Conservation (phyloP, 768 basidiomycete genomes). For the Daedaleopsis nitida region DNA sequence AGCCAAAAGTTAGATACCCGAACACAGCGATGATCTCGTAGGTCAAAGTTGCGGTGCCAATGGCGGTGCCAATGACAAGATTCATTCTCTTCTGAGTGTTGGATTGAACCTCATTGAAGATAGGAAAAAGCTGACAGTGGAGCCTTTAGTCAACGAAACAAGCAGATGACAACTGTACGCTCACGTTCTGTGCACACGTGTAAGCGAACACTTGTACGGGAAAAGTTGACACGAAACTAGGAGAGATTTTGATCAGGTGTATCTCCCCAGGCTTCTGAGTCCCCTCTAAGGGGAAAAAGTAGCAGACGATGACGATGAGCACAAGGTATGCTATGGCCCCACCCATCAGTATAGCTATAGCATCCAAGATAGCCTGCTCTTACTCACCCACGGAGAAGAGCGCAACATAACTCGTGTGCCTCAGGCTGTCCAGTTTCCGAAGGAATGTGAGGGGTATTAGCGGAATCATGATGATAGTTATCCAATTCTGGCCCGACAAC, state of each 20-base stretch:
- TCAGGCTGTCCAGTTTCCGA: slow-evolving; percentile 78
- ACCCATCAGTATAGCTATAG: neutral
- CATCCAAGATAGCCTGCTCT: neutral
- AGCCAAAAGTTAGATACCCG: slow-evolving; percentile 93
- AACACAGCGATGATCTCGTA: slow-evolving; percentile 90
- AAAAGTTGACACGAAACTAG: slow-evolving; percentile 80
- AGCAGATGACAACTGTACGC: slow-evolving; percentile 23
- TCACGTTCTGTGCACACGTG: slow-evolving; percentile 91
- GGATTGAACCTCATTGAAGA: slow-evolving; percentile 85
- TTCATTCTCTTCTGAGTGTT: slow-evolving; percentile 89
- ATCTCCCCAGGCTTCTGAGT: slow-evolving; percentile 68
- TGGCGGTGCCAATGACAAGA: slow-evolving; percentile 81
- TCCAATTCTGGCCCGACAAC: slow-evolving; percentile 79
- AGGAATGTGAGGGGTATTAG: slow-evolving; percentile 84
- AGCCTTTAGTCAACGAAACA: neutral
- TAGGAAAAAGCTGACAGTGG: slow-evolving; percentile 75
- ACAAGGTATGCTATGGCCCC: slow-evolving; percentile 65
- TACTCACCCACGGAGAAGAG: slow-evolving; percentile 84
- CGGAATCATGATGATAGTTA: slow-evolving; percentile 72
- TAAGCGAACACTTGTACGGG: slow-evolving; percentile 94
- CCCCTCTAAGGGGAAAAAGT: slow-evolving; percentile 72
- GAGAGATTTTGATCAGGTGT: slow-evolving; percentile 70
- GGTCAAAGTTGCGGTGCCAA: slow-evolving; percentile 78
- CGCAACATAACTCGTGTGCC: slow-evolving; percentile 91
- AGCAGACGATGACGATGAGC: slow-evolving; percentile 76